Conservation (phyloP, 192 early-diverging fungal genomes). For the Backusella macrospora region DNA sequence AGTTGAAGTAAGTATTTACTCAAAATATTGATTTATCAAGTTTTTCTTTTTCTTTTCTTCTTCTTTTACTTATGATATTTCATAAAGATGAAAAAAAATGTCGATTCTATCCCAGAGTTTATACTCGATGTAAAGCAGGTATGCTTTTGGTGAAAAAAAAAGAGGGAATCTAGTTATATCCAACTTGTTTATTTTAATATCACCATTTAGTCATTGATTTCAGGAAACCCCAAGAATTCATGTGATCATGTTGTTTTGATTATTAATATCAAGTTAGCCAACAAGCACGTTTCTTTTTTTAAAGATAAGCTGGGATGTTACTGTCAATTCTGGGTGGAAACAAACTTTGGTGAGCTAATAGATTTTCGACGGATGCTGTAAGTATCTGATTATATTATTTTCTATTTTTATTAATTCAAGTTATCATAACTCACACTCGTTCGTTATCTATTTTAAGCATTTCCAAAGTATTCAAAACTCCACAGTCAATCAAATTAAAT, state of each 20-base stretch:
- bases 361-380: conserved; percentile 40
- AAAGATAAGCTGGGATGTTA: conserved; percentile 25
- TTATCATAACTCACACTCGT: background rate
- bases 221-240: background rate
- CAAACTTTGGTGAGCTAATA: conserved; percentile 21
- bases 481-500: conserved; percentile 24
- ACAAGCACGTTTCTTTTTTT: conserved; percentile 1
- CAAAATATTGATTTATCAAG: background rate
- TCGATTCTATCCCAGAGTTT: conserved; percentile 20
- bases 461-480: conserved; percentile 21
- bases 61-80: background rate
- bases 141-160: background rate
- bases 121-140: conserved; percentile 27
- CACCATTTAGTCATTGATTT: background rate
- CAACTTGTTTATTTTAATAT: background rate
- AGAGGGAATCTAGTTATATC: background rate
- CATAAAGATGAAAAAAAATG: conserved; percentile 10
- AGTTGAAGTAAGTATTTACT: conserved; percentile 43
- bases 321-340: conserved; percentile 28
- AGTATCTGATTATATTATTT: conserved; percentile 9
- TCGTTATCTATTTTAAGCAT: conserved; percentile 21
- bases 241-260: conserved; percentile 14
- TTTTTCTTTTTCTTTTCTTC: too few species aligned
- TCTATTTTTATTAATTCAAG: background rate
- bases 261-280: conserved; percentile 12